phyloP scores from a whole-genome alignment of 225 moss, liverwort and hornwort genomes.

The Rhytidiadelphus loreus region DNA sequence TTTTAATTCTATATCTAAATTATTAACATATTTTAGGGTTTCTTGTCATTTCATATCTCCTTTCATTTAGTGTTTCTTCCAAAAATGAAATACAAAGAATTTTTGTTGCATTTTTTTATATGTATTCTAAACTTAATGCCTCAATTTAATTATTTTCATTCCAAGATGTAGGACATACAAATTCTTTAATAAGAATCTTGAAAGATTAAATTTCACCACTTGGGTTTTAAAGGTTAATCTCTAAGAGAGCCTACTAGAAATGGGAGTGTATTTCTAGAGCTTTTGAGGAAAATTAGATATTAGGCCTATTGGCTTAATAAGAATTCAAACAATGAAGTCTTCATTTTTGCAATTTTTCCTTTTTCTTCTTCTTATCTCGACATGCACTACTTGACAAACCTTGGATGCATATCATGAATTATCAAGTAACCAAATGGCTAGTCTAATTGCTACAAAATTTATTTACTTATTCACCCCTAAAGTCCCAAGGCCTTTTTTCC shows the following conservation, averaged over 20 bases:
- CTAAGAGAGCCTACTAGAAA: neutral
- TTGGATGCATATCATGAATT: neutral
- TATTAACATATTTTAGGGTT: too few species aligned
- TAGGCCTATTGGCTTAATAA: neutral
- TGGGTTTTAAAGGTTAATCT: neutral
- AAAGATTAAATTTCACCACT: neutral
- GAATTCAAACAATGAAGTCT: neutral
- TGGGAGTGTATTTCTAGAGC: neutral
- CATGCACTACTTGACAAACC: neutral
- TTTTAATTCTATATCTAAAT: too few species aligned
- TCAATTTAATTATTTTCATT: too few species aligned
- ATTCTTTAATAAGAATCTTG: neutral
- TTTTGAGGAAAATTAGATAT: neutral
- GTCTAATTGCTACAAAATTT: neutral
- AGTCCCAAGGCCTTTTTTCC: neutral
- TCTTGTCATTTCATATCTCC: too few species aligned
- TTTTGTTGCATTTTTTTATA: too few species aligned
- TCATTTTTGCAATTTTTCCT: neutral
- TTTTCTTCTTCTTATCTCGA: neutral
- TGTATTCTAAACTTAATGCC: too few species aligned
- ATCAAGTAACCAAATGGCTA: neutral
- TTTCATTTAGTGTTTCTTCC: too few species aligned
- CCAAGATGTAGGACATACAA: too few species aligned
- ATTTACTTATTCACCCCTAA: accelerated
- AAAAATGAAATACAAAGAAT: too few species aligned